Percentiles rank a stretch among this genome's conserved stretches.
phyloP scores from a whole-genome alignment of 2,329 filamentous ascomycete genomes.

The Penicillium sp. region DNA sequence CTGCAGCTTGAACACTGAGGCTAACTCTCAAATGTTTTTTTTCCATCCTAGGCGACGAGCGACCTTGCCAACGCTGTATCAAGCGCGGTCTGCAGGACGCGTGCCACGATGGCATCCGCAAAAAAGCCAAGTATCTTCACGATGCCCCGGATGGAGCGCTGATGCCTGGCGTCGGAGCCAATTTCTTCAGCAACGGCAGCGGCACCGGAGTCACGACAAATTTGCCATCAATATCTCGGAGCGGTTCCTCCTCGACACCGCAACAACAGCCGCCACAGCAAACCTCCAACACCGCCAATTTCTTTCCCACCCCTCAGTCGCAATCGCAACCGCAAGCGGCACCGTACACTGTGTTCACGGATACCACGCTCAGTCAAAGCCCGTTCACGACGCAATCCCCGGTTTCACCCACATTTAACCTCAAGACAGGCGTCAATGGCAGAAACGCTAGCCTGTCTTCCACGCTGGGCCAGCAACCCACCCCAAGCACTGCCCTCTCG shows the following conservation, averaged over 20 bases:
- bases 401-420: constrained; percentile 64
- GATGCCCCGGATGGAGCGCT: constrained; percentile 88
- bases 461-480: constrained; percentile 44
- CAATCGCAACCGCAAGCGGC: constrained; percentile 18
- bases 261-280: constrained; percentile 17
- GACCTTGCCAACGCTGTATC: constrained; percentile 88
- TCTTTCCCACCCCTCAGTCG: constrained; percentile 33
- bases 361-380: constrained; percentile 39
- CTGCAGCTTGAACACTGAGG: constrained; percentile 1
- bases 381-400: constrained; percentile 63
- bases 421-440: constrained; percentile 40
- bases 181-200: constrained; percentile 33
- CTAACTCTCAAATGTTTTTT: constrained; percentile 1
- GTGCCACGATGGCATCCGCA: constrained; percentile 93
- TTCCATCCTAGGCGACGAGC: constrained; percentile 68
- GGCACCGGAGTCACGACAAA: constrained; percentile 24
- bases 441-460: constrained; percentile 32
- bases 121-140: constrained; percentile 98
- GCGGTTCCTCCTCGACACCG: constrained; percentile 26
- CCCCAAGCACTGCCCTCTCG: constrained; percentile 44
- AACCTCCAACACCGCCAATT: constrained; percentile 24
- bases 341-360: constrained; percentile 45
- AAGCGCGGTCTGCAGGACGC: constrained; percentile 85
- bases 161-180: constrained; percentile 73
- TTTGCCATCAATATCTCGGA: constrained; percentile 29